Percentiles rank a stretch among this genome's conserved stretches.
phyloP scores from a whole-genome alignment of 352 stramenopile species.

The Phytophthora constricta region DNA sequence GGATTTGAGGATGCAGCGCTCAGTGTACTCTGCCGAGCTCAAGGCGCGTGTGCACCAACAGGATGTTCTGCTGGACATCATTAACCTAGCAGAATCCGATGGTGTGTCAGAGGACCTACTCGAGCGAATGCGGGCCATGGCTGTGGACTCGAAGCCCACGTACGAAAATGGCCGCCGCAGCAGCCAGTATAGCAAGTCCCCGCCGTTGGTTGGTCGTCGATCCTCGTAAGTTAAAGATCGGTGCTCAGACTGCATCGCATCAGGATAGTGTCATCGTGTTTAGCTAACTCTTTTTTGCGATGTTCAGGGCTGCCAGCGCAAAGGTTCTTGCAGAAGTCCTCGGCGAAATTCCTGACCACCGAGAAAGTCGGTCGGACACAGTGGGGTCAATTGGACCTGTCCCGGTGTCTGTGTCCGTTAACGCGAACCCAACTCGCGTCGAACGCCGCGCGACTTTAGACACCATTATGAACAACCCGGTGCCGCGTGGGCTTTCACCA shows the following conservation, averaged over 20 bases:
- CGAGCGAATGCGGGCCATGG: conserved; percentile 63
- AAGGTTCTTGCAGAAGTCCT: conserved; percentile 14
- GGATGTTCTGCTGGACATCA: conserved; percentile 42
- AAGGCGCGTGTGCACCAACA: conserved; percentile 63
- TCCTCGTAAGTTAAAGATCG: conserved; percentile 45
- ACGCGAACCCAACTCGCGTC: conserved; percentile 27
- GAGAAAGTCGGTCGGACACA: conserved; percentile 64
- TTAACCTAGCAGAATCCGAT: conserved; percentile 63
- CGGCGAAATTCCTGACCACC: conserved; percentile 21
- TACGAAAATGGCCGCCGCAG: conserved; percentile 55
- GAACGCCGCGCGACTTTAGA: conserved; percentile 56
- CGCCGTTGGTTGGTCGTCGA: conserved; percentile 10
- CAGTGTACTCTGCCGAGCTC: conserved; percentile 80
- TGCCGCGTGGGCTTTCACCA: conserved; percentile 34
- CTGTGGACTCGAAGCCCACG: conserved; percentile 74
- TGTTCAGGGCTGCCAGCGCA: conserved; percentile 15
- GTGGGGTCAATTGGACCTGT: conserved; percentile 63
- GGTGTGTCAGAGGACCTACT: conserved; percentile 51
- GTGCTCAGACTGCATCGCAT: not conserved
- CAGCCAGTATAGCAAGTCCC: conserved; percentile 27
- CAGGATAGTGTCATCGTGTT: not conserved
- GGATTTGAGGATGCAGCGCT: conserved; percentile 81
- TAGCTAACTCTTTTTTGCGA: conserved; percentile 23
- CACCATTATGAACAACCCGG: conserved; percentile 59
- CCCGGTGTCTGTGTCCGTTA: conserved; percentile 63